Conservation (phyloP, 23 red algal species). For the Gracilaria domingensis region DNA sequence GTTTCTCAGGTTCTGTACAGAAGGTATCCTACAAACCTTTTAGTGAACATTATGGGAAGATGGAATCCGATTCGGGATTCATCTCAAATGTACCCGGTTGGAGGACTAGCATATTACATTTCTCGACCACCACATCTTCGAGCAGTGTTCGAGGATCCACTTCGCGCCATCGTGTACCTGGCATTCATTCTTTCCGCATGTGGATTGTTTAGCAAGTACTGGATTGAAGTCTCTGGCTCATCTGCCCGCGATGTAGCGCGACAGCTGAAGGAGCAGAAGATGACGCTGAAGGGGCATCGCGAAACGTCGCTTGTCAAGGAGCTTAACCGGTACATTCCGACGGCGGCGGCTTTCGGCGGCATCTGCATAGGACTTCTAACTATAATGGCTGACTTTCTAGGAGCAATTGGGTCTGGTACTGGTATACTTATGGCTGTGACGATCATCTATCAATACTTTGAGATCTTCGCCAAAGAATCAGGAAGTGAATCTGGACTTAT, state of each 20-base stretch:
- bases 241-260: constrained; percentile 95
- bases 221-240: constrained; percentile 98
- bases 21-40: constrained; percentile 83
- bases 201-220: constrained; percentile 93
- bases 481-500: constrained; percentile 79
- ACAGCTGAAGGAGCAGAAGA: constrained; percentile 94
- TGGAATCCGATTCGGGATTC: constrained; percentile 87
- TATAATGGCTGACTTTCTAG: constrained; percentile 96
- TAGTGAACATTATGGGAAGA: constrained; percentile 92
- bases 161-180: constrained; percentile 90
- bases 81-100: constrained; percentile 88
- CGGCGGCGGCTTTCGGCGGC: constrained; percentile 98
- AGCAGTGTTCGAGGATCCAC: constrained; percentile 78
- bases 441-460: constrained; percentile 99
- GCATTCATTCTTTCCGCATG: constrained; percentile 94
- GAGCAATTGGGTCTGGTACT: constrained; percentile 96
- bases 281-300: constrained; percentile 96
- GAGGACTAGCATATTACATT: constrained; percentile 99
- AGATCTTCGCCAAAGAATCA: constrained; percentile 94
- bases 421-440: constrained; percentile 99
- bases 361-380: constrained; percentile 97
- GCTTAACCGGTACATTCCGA: constrained; percentile 99
- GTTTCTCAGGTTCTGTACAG: constrained; percentile 93
- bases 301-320: constrained; percentile 98
- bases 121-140: constrained; percentile 86